Conservation (phyloP, 2,329 filamentous ascomycete genomes). For the Claviceps africana region DNA sequence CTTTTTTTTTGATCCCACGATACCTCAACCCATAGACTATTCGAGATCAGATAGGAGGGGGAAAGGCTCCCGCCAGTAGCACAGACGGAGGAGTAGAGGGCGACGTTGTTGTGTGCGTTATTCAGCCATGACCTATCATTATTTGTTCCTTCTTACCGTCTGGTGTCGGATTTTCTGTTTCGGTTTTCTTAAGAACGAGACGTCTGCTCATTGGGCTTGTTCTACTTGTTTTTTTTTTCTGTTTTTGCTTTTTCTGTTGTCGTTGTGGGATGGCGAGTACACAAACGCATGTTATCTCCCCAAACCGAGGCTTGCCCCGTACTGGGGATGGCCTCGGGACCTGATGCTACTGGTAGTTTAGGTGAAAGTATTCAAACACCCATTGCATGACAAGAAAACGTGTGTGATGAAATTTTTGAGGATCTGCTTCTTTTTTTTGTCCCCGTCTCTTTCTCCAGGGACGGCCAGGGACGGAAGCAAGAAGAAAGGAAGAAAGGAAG, state of each 20-base stretch:
- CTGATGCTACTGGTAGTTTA: background rate
- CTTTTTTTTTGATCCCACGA: slow-evolving; percentile 25
- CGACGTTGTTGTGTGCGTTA: slow-evolving; percentile 1
- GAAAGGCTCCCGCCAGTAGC: slow-evolving; percentile 13
- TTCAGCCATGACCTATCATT: slow-evolving; percentile 2
- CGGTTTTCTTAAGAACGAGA: background rate
- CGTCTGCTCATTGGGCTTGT: background rate
- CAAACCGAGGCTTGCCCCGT: background rate
- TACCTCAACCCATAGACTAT: slow-evolving; percentile 35
- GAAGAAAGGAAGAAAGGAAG: no score
- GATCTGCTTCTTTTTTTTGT: no score
- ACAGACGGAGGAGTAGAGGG: slow-evolving; percentile 13
- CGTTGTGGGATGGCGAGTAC: background rate
- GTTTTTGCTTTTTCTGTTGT: background rate
- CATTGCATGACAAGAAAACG: background rate
- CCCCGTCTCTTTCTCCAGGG: no score
- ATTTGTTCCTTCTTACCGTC: background rate
- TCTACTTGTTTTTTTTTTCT: background rate
- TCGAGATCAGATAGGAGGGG: slow-evolving; percentile 14
- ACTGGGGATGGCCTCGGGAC: background rate
- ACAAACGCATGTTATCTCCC: background rate
- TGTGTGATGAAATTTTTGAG: no score
- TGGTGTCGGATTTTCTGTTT: slow-evolving; percentile 1
- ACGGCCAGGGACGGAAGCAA: no score
- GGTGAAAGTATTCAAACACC: slow-evolving; percentile 1